Evolutionary conservation across 805 yeast species (phyloP).

Genomic region (Spathaspora boniae): DNA sequence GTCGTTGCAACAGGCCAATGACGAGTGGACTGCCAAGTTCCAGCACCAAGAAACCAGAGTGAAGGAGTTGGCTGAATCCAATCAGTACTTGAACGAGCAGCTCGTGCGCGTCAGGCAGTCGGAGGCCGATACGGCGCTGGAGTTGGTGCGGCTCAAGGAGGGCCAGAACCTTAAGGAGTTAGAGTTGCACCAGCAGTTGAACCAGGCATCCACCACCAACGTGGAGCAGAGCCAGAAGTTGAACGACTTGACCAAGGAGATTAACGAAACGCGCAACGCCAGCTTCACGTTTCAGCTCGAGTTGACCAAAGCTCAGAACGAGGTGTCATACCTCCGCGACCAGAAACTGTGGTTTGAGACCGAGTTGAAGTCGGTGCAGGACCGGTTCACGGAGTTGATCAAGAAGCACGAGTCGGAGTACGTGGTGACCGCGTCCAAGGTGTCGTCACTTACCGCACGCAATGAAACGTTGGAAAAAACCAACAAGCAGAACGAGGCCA

Average conservation of each 20-base stretch:
- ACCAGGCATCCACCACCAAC: slow-evolving; percentile 28
- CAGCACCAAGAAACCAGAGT: slow-evolving; percentile 13
- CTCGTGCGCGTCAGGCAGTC: slow-evolving; percentile 15
- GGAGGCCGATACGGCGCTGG: slow-evolving; percentile 11
- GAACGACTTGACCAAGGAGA: slow-evolving; percentile 31
- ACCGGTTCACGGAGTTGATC: slow-evolving; percentile 33
- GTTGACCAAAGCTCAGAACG: slow-evolving; percentile 32
- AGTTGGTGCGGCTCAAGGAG: slow-evolving; percentile 10
- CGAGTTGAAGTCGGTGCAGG: slow-evolving; percentile 34
- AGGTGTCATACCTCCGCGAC: slow-evolving; percentile 26
- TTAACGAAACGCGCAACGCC: slow-evolving; percentile 36
- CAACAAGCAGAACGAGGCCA: slow-evolving; percentile 39
- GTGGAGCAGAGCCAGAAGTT: slow-evolving; percentile 34
- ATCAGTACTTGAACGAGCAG: slow-evolving; percentile 13
- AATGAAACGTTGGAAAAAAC: slow-evolving; percentile 23
- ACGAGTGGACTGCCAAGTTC: slow-evolving; percentile 10
- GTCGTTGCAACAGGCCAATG: slow-evolving; percentile 16
- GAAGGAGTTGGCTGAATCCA: slow-evolving; percentile 14
- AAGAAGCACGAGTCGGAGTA: slow-evolving; percentile 38
- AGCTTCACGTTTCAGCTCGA: slow-evolving; percentile 34
- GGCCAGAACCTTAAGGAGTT: slow-evolving; percentile 22
- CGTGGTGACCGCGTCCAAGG: slow-evolving; percentile 24
- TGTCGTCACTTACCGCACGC: slow-evolving; percentile 24
- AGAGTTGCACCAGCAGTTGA: slow-evolving; percentile 24
- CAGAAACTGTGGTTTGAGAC: slow-evolving; percentile 40